A percentile compares a stretch with the other conserved stretches of the same genome.
Evolutionary conservation across 345 rosid genomes (phyloP).

Genomic region (Camelina laxa): DNA sequence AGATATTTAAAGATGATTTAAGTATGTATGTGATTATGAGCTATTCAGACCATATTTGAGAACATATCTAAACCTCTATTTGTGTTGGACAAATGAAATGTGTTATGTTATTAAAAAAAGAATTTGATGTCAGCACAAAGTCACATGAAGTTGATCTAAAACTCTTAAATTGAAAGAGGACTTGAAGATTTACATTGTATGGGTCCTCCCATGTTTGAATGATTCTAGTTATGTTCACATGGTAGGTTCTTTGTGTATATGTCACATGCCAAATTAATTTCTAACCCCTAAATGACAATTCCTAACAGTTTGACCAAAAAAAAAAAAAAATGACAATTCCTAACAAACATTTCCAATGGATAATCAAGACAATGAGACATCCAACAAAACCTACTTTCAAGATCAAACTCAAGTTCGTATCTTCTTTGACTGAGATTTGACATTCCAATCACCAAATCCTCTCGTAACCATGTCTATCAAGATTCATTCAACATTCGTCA

Average conservation of each 20-base stretch:
- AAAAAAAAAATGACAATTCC: constrained; percentile 2
- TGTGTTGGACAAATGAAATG: constrained; percentile 14
- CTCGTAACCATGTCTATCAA: too few relatives aligned
- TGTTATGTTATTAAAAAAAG: background rate
- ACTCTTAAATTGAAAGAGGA: background rate
- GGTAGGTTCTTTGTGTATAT: constrained; percentile 8
- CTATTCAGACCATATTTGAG: too few relatives aligned
- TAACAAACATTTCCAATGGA: background rate
- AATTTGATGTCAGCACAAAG: background rate
- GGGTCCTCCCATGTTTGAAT: constrained; percentile 26
- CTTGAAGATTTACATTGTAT: background rate
- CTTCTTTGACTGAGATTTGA: too few relatives aligned
- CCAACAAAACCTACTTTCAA: background rate
- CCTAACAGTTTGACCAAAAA: too few relatives aligned
- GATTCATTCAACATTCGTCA: too few relatives aligned
- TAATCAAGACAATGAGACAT: background rate
- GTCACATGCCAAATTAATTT: background rate
- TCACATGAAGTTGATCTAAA: background rate
- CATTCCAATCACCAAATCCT: background rate
- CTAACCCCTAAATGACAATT: background rate
- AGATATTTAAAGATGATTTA: too few relatives aligned
- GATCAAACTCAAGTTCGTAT: too few relatives aligned
- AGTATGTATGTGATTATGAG: too few relatives aligned
- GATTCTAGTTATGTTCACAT: constrained; percentile 29
- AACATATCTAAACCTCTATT: constrained; percentile 6